Evolutionary conservation across 2,329 filamentous ascomycete genomes (phyloP).

Genomic region (Pseudohalonectria lignicola): DNA sequence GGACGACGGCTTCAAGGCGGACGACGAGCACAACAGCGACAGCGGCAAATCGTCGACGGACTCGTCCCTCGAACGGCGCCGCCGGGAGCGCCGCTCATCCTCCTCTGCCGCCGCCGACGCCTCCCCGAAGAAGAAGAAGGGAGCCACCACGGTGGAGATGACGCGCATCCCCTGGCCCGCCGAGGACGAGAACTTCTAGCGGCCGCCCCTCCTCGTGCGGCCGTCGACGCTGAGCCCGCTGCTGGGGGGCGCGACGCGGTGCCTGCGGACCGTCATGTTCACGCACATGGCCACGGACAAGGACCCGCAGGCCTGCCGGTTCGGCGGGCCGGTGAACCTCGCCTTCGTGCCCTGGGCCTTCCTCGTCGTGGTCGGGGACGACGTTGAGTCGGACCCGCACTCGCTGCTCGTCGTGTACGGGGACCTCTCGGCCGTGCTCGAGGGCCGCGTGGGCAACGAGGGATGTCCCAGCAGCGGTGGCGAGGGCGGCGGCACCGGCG

Average conservation of each 20-base stretch:
- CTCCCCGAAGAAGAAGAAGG: neutral
- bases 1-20: too few species aligned
- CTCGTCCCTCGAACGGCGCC: too few species aligned
- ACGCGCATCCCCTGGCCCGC: slow-evolving; percentile 1
- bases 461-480: too few species aligned
- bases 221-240: slow-evolving; percentile 2
- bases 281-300: slow-evolving; percentile 4
- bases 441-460: too few species aligned
- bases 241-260: neutral
- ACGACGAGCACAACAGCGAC: neutral
- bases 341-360: slow-evolving; percentile 3
- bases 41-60: too few species aligned
- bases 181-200: slow-evolving; percentile 3
- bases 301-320: neutral
- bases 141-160: too few species aligned
- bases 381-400: neutral
- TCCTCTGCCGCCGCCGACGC: too few species aligned
- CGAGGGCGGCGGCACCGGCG: neutral
- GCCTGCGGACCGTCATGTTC: slow-evolving; percentile 1
- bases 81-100: too few species aligned
- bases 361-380: slow-evolving; percentile 1
- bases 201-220: slow-evolving; percentile 1
- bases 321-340: slow-evolving; percentile 1
- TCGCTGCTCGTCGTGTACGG: neutral
- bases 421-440: neutral